Evolutionary conservation across 2,329 filamentous ascomycete genomes (phyloP).

Genomic region (Pestalotiopsis sp.): DNA sequence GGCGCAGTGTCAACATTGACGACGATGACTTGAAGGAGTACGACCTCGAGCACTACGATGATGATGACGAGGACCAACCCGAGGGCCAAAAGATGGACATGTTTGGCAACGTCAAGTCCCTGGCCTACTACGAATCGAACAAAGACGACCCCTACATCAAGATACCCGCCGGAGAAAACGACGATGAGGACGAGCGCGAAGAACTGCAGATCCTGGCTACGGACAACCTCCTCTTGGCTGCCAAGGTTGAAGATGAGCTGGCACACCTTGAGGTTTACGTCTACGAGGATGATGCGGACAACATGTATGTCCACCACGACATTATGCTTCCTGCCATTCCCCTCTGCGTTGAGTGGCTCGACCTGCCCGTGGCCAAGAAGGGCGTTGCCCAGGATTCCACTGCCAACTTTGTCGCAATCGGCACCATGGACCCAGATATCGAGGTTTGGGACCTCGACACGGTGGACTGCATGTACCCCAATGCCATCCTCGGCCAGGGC

Average conservation of each 20-base stretch:
- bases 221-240: conserved; percentile 89
- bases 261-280: conserved; percentile 97
- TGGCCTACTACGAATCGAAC: conserved; percentile 93
- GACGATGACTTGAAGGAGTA: conserved; percentile 96
- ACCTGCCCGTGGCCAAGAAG: conserved; percentile 81
- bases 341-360: conserved; percentile 92
- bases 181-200: conserved; percentile 88
- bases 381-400: conserved; percentile 62
- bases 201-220: conserved; percentile 91
- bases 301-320: conserved; percentile 98
- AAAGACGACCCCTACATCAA: conserved; percentile 97
- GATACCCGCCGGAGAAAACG: conserved; percentile 68
- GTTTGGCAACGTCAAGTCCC: conserved; percentile 92
- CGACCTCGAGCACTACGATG: conserved; percentile 93
- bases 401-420: conserved; percentile 92
- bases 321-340: conserved; percentile 98
- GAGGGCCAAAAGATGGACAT: conserved; percentile 80
- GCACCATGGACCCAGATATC: conserved; percentile 97
- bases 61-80: conserved; percentile 67
- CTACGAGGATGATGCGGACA: conserved; percentile 93
- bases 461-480: conserved; percentile 97
- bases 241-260: conserved; percentile 95
- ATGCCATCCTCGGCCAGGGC: conserved; percentile 87
- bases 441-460: conserved; percentile 98
- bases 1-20: conserved; percentile 52